Evolutionary conservation across 2,329 filamentous ascomycete genomes (phyloP), one percentile per base, ranked within the genome.

Genomic region (Aspergillus latus): DNA sequence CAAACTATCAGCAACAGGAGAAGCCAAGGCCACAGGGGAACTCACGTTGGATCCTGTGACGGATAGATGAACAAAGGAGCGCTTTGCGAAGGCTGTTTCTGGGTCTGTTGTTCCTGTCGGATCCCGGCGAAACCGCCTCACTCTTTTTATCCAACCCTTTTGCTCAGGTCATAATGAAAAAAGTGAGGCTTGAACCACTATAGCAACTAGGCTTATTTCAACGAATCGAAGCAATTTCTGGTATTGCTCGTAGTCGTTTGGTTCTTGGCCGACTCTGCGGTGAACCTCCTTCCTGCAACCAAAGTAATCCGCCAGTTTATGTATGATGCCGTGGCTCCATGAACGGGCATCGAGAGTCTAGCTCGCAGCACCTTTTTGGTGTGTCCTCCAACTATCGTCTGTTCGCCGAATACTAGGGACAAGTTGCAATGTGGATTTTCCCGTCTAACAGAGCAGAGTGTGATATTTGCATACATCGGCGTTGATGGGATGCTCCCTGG

Each of bases 311-410:
- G 58, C 61, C 52, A 54, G 63, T 52, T 40, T 29, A 54, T 63
- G 61, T 60, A 59, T 63, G 66, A 65, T 71, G 67, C 69, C 68
- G 68, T 72, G 69, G 69, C 68, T 68, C 69, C 68, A 71, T 47
- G 69, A 58, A 62, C 58, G 50, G 51, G 21, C 16, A 21, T 50
- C 48, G 26, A 57, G 43, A 53, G 55, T 28, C 49, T 45, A 56
- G 52, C 46, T 52, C 44, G 57, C 45, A 52, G 49, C 34, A 48
- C 49, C 30, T 58, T 32, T 44, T 55, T 32, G 46, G 48, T 49
- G 47, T 45, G 40, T 46, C 48, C 49, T 50, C 52, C 44, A 21
- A 37, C 30, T 21, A 21, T 54, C 21, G 45, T 16, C 36, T 48
- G 44, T 37, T 30, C 29, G 16, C 29, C 32, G 29, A 43, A 29